phyloP scores from a whole-genome alignment of 306 rosid species.

The Sechiopsis laciniata region DNA sequence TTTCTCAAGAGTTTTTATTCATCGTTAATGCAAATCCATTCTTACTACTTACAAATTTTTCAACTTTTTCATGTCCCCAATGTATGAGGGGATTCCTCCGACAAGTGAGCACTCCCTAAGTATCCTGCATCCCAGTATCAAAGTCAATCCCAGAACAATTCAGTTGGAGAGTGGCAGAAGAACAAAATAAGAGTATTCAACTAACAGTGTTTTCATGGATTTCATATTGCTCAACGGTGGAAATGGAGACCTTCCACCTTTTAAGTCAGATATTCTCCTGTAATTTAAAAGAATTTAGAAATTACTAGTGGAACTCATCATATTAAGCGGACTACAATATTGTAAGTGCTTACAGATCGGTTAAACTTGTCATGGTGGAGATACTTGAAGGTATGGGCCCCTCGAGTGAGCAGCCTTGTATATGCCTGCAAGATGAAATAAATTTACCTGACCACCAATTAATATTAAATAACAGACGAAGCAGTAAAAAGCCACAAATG shows the following conservation, averaged over 20 bases:
- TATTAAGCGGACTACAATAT: conserved; percentile 10
- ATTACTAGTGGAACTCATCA: conserved; percentile 28
- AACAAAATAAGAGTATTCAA: conserved; percentile 32
- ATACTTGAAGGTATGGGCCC: conserved; percentile 86
- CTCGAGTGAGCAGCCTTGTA: conserved; percentile 66
- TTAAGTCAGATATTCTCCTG: conserved; percentile 87
- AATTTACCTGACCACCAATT: conserved; percentile 2
- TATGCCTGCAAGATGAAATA: conserved; percentile 48
- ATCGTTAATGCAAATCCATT: background rate
- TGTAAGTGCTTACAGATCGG: conserved; percentile 59
- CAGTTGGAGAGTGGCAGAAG: conserved; percentile 15
- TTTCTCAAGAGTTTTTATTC: conserved; percentile 10
- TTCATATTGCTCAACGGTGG: conserved; percentile 55
- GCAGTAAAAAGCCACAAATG: conserved; percentile 22
- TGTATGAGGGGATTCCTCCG: conserved; percentile 55
- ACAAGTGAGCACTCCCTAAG: conserved; percentile 56
- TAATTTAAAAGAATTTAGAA: conserved; percentile 26
- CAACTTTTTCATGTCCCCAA: conserved; percentile 51
- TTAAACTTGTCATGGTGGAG: conserved; percentile 53
- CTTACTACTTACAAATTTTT: conserved; percentile 58
- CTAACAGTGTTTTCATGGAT: conserved; percentile 74
- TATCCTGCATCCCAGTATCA: conserved; percentile 45
- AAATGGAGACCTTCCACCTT: conserved; percentile 48
- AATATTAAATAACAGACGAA: conserved; percentile 9
- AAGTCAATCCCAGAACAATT: background rate